Base-by-base conservation (phyloP, 208 protist species). In the Crithidia expoeki region DNA sequence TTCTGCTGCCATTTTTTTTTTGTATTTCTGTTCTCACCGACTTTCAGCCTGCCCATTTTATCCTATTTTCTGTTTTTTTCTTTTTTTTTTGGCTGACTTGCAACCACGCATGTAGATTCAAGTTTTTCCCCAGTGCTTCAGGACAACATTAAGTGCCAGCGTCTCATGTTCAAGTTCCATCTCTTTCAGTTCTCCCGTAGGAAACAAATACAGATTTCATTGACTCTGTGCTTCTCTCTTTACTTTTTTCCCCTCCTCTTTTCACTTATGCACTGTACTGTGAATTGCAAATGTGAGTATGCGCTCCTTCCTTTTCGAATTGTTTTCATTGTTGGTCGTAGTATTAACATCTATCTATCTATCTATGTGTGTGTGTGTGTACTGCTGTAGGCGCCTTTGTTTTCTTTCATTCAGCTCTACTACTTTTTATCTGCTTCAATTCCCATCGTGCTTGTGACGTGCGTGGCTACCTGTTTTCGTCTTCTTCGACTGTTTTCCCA, bases 261-360 rank as follows among this genome's bases (percentile, higher is more conserved):
- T 47, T 17, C 42, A 40, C 36, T 21, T 21, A 17, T 17, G 12
- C n/a, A 9, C 42, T n/a, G 42, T 19, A 47, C 14, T n/a, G 4
- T 17, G 42, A 47, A 17, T 9, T n/a, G 42, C n/a, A 47, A 47
- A 17, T n/a, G 38, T 9, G 30, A 42, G 33, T 36, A 21, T 59
- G 17, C 40, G 25, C 38, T 59, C 28, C 64, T 36, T 36, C 44
- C 68, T 65, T 23, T 68, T 21, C 34, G 1, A 46, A 21, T 50
- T 46, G 36, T 51, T 73, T 34, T 49, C 55, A 40, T 27, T 17
- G 42, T 9, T 47, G 42, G 42, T 47, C 42, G 14, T 17, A 9
- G 2, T 33, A 12, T 53, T 10, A n/a, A 32, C 34, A 56, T 67
- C 44, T 62, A 7, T 62, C 9, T 47, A 62, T 25, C 5, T 46